Evolutionary conservation across 2,329 filamentous ascomycete genomes (phyloP).

Genomic region (Microdochium nivale): DNA sequence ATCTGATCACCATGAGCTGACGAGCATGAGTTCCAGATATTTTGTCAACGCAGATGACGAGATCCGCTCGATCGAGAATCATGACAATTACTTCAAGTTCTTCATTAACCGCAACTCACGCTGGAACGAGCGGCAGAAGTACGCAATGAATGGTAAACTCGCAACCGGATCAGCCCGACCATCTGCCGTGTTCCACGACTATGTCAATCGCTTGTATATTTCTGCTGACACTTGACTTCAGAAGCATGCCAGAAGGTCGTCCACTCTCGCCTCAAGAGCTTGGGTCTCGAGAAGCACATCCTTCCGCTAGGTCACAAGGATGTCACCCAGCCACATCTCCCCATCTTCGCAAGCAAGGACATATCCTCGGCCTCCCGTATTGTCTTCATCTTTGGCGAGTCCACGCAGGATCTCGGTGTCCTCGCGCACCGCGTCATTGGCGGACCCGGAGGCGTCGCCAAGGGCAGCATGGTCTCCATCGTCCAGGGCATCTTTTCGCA

Average conservation of each 20-base stretch:
- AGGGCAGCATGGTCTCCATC: conserved; percentile 62
- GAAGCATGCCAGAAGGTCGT: conserved; percentile 56
- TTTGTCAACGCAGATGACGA: conserved; percentile 70
- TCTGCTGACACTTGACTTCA: background rate
- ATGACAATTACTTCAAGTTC: conserved; percentile 65
- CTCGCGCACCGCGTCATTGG: conserved; percentile 62
- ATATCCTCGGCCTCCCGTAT: conserved; percentile 52
- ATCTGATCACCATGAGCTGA: background rate
- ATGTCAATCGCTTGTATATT: background rate
- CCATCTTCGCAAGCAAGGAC: conserved; percentile 54
- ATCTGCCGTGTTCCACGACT: background rate
- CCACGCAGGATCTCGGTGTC: conserved; percentile 63
- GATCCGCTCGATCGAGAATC: conserved; percentile 60
- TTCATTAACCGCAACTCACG: conserved; percentile 65
- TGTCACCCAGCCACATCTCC: conserved; percentile 47
- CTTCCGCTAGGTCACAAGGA: conserved; percentile 48
- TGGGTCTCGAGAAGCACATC: conserved; percentile 50
- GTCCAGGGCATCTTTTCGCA: conserved; percentile 36
- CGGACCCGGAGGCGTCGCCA: conserved; percentile 54
- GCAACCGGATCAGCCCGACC: no score
- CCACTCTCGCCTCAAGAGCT: conserved; percentile 47
- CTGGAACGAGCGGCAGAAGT: conserved; percentile 67
- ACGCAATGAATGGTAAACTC: conserved; percentile 59
- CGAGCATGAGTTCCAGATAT: conserved; percentile 44
- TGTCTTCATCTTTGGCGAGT: conserved; percentile 67